Conservation (phyloP, 441 rosid genomes). For the Gossypium lobatum region DNA sequence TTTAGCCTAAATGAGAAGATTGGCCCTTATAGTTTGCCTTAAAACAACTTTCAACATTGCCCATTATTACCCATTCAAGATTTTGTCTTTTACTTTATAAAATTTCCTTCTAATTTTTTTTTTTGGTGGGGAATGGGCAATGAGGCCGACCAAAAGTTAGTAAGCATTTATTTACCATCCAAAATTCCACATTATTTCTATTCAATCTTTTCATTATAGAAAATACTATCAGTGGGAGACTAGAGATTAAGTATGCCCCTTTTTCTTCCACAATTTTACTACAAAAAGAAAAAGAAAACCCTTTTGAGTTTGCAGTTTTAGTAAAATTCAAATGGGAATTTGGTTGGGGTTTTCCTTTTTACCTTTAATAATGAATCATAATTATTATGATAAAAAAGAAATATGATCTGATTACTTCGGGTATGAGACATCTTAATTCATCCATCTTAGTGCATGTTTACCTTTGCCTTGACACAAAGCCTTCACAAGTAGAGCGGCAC, state of each 20-base stretch:
- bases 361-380: background rate
- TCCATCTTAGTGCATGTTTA: slow-evolving; percentile 1
- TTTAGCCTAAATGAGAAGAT: background rate
- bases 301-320: background rate
- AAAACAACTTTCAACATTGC: background rate
- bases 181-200: background rate
- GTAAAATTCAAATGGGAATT: background rate
- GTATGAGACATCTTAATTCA: slow-evolving; percentile 15
- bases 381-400: slow-evolving; percentile 5
- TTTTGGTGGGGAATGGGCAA: background rate
- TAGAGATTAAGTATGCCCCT: background rate
- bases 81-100: background rate
- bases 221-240: background rate
- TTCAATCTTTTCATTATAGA: background rate
- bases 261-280: background rate
- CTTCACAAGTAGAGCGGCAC: background rate
- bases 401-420: slow-evolving; percentile 16
- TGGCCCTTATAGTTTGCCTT: background rate
- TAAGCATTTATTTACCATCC: background rate
- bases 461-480: slow-evolving; percentile 5
- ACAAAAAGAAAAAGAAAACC: background rate
- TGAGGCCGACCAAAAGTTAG: background rate
- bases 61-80: background rate
- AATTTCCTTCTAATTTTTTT: background rate
- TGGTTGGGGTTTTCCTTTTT: background rate